Base-by-base conservation (phyloP, 768 basidiomycete genomes). In the Lanmaoa rubissima region DNA sequence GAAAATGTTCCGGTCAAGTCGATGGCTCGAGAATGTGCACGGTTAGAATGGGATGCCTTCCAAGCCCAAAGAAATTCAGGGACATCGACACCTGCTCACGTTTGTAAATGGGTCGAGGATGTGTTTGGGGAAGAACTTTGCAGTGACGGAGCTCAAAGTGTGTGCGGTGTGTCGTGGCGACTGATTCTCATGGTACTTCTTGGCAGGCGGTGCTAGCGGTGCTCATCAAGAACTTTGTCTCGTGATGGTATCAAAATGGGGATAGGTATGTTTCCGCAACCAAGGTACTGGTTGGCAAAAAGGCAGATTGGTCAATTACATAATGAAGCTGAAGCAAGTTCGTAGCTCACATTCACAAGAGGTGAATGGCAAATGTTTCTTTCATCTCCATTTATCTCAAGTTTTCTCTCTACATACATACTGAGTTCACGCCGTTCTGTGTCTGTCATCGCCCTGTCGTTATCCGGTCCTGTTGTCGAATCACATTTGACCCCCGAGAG, bases 71-170 rank as follows among this genome's bases (percentile, higher is more conserved):
- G 74, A 76, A 16, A 69, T 82, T 2, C 76, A 76, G 57, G 80
- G 80, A 2, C 70, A 82, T 57, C 73, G 76, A 0, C 80, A 83
- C 62, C 62, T 82, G 19, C 67, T 83, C n/a, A 78, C 78, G 0
- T 84, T 84, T 60, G 65, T 70, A 2, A 78, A 82, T 58, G 79
- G 82, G 0, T 77, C 79, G 5, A 66, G 80, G 48, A 73, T 66
- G 4, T 84, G 82, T 64, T 51, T 82, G 7, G 82, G 82, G 0
- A 77, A 75, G 55, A 58, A 67, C 8, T 82, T 83, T 62, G 28
- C 28, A 28, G 4, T 28, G 28, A 28, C 28, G 28, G 28, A 28
- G 28, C 6, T 28, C 60, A 74, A 75, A 61, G 74, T 69, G 19
- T 9, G 58, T 55, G 13, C 8, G 9, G 38, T 39, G 38, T 10